These are phyloP conservation scores for Lasiodiplodia theobromae DNA, from an alignment of 2,329 filamentous ascomycete species.

Conservation along the genomic window DNA sequence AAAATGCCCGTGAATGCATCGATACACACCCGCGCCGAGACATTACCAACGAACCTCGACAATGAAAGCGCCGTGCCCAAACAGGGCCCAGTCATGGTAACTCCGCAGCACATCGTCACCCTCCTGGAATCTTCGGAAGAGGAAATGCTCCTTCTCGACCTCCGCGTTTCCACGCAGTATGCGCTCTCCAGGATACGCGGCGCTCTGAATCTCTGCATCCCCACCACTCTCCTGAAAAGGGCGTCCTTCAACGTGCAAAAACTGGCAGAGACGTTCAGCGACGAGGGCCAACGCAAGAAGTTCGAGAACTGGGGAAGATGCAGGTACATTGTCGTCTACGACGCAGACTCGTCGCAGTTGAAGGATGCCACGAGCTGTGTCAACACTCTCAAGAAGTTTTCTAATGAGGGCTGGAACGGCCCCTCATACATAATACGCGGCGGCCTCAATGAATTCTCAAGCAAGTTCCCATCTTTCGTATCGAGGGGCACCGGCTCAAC, in stretches of 20 bases:
- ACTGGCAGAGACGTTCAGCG: conserved; percentile 84
- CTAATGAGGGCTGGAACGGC: conserved; percentile 80
- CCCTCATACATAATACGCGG: conserved; percentile 77
- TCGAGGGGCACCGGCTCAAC: not conserved
- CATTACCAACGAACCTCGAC: conserved; percentile 48
- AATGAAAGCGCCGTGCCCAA: conserved; percentile 31
- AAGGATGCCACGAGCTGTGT: conserved; percentile 82
- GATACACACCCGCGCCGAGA: conserved; percentile 53
- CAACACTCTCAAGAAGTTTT: conserved; percentile 94
- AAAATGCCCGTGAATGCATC: conserved; percentile 11
- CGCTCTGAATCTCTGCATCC: conserved; percentile 93
- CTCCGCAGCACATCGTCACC: conserved; percentile 57
- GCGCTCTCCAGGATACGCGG: conserved; percentile 74
- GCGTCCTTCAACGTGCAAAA: conserved; percentile 90
- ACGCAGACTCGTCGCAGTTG: conserved; percentile 75
- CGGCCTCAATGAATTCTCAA: conserved; percentile 78
- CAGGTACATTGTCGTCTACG: conserved; percentile 85
- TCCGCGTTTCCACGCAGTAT: conserved; percentile 86
- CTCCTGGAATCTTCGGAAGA: conserved; percentile 56
- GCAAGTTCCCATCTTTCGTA: conserved; percentile 63
- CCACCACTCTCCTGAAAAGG: conserved; percentile 89
- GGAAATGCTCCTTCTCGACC: conserved; percentile 76
- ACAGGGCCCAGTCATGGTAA: conserved; percentile 50
- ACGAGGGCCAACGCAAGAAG: conserved; percentile 69
- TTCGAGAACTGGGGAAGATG: conserved; percentile 80